Conservation (phyloP, 805 yeast genomes). For the Cyberlindnera saturnus region DNA sequence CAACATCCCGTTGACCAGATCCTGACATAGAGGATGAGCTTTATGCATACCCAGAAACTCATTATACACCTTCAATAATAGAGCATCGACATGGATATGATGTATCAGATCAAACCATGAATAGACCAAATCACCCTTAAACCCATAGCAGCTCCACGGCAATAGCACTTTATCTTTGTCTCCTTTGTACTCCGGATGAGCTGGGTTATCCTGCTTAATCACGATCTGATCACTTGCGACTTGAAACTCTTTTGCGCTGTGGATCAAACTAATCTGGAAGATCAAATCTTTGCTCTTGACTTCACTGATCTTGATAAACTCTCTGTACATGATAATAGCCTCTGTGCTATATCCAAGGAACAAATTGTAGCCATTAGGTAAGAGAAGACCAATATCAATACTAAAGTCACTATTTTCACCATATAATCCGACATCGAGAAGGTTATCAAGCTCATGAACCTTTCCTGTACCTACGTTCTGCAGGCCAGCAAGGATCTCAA, state of each 20-base stretch:
- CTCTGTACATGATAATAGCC: conserved; percentile 22
- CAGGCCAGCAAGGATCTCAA: conserved; percentile 52
- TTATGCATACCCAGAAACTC: conserved; percentile 28
- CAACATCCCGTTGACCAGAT: conserved; percentile 15
- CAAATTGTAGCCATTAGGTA: conserved; percentile 22
- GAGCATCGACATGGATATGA: conserved; percentile 30
- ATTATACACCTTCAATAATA: conserved; percentile 29
- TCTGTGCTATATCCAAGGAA: conserved; percentile 26
- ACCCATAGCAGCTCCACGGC: conserved; percentile 20
- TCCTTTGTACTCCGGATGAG: conserved; percentile 17
- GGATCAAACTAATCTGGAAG: conserved; percentile 20
- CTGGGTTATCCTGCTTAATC: conserved; percentile 10
- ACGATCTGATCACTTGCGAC: conserved; percentile 12
- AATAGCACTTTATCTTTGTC: conserved; percentile 2
- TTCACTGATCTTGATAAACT: conserved; percentile 17
- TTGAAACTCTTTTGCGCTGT: conserved; percentile 23
- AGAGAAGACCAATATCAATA: conserved; percentile 20
- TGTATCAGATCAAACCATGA: conserved; percentile 26
- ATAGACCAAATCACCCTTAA: conserved; percentile 11
- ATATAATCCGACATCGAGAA: conserved; percentile 22
- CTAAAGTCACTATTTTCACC: conserved; percentile 15
- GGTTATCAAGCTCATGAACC: conserved; percentile 35
- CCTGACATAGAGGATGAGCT: conserved; percentile 14
- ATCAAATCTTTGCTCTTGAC: conserved; percentile 16
- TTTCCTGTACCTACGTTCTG: conserved; percentile 49